Base-by-base conservation (phyloP, 2,329 filamentous ascomycete species). In the Didymella sp. region DNA sequence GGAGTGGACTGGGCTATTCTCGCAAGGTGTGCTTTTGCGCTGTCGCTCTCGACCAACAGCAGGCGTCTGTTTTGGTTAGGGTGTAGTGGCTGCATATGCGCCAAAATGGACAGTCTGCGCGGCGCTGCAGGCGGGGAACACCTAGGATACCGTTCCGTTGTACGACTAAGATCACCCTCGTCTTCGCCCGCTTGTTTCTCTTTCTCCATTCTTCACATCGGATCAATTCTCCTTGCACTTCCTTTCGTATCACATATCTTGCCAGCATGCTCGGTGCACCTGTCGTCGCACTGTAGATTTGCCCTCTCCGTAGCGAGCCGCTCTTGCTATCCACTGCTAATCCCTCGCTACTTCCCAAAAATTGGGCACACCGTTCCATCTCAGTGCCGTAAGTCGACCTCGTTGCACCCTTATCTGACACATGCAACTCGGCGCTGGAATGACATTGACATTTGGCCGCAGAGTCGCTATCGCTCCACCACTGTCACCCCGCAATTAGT, bases 1-100 rank as follows among this genome's bases (percentile, higher is more conserved):
- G 15, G 53, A 41, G 55, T 60, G 35, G 41, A 25, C 15, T 41
- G 52, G 25, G 41, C 59, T 54, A 47, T 56, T 53, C 49, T 44
- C 24, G 58, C 47, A 37, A 40, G 48, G 30, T 30, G 56, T 51
- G 22, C 58, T 55, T 33, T 56, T 56, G 62, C 59, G 54, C 40
- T 64, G 53, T 57, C 44, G 40, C 43, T 24, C 30, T 41, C 52
- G 49, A 31, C 68, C 66, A 70, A 66, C 61, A 59, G 64, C 51
- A 60, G 33, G 42, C 50, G 47, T 51, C 58, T 60, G 55, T 64
- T 49, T 55, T 56, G 40, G 60, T 59, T 58, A 64, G 63, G 61
- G 63, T 68, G 70, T 68, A 70, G 63, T 60, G 69, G 71, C 69
- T 72, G 70, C 70, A 70, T 62, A 57, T 27, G 49, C 62, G 64